Conservation (phyloP, 2,329 filamentous ascomycete species). For the Aspergillus melleus region DNA sequence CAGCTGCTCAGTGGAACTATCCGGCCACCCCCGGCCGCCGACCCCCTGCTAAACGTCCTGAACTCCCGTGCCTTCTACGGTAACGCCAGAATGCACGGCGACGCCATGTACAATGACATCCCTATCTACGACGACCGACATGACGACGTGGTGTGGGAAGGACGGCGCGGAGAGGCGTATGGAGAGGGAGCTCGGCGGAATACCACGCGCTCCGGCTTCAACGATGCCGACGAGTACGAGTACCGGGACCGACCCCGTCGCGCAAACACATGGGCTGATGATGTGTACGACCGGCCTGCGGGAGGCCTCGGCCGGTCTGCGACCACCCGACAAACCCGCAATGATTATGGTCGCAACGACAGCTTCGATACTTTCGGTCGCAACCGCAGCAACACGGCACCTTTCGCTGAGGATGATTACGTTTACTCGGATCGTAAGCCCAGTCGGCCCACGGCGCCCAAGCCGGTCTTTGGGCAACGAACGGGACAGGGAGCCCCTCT, state of each 20-base stretch:
- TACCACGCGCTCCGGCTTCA: slow-evolving; percentile 52
- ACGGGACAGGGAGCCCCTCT: slow-evolving; percentile 40
- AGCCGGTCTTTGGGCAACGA: slow-evolving; percentile 71
- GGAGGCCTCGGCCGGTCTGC: slow-evolving; percentile 36
- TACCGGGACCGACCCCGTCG: slow-evolving; percentile 54
- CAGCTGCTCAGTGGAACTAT: slow-evolving; percentile 80
- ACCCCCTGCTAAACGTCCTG: slow-evolving; percentile 79
- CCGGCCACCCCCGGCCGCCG: slow-evolving; percentile 75
- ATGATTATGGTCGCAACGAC: slow-evolving; percentile 21
- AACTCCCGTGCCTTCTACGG: slow-evolving; percentile 84
- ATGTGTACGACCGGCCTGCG: slow-evolving; percentile 47
- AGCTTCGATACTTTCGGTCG: slow-evolving; percentile 33
- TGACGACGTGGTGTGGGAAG: slow-evolving; percentile 83
- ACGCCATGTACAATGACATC: slow-evolving; percentile 87
- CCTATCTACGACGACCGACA: slow-evolving; percentile 83
- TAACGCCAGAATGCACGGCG: slow-evolving; percentile 52
- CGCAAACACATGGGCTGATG: slow-evolving; percentile 51
- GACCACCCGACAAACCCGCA: slow-evolving; percentile 27
- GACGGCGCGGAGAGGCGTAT: slow-evolving; percentile 67
- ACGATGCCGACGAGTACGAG: slow-evolving; percentile 54
- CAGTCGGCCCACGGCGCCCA: slow-evolving; percentile 79
- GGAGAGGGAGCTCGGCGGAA: slow-evolving; percentile 62
- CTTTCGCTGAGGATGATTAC: slow-evolving; percentile 49
- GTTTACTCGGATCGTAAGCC: slow-evolving; percentile 64
- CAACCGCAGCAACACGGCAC: slow-evolving; percentile 40